Evolutionary conservation across 2,329 filamentous ascomycete genomes (phyloP), one percentile per base, ranked within the genome.

Genomic region (Fusarium zealandicum): DNA sequence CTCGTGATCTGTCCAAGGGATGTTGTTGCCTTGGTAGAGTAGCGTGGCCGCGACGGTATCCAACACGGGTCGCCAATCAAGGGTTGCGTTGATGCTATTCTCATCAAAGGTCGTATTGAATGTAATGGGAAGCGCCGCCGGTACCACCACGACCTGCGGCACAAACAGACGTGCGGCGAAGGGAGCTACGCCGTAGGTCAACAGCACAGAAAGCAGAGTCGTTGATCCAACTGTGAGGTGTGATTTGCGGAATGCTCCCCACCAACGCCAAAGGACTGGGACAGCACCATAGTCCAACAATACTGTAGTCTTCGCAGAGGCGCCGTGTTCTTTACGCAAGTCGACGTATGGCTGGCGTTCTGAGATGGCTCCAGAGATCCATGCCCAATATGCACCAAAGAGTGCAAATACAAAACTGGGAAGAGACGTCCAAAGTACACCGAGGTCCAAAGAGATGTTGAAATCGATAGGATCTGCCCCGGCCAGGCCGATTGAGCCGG

Each of bases 301-400:
- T 7, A 60, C 48, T 2, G 57, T 57, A 5, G 28, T 16, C 17
- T 36, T 54, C 20, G 57, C 49, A 3, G 40, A 25, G 3, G 49
- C 37, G 3, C 57, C 57, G 12, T 20, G 14, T 14, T 33, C 33
- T 12, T 51, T 54, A 9, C 57, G 57, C 10, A 60, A 42, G 27
- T 60, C 57, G 12, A 57, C 57, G 17, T 48, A 60, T 11, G 57
- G 57, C 11, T 60, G 57, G 6, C 57, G 57, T 20, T 60, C 57
- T 22, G 57, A 46, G 12, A 57, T 47, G 3, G 57, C 40, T 6
- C 41, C 33, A 9, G 57, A 49, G 10, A 60, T 54, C 57, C 57
- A 60, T 16, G 53, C 53, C 53, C 53, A 57, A 30, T 57, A 53
- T 14, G 53, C 49, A 13, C 49, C 53, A 8, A 57, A 57, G 18